Conservation (phyloP, 495 filamentous ascomycete genomes). For the Coniosporium apollinis region DNA sequence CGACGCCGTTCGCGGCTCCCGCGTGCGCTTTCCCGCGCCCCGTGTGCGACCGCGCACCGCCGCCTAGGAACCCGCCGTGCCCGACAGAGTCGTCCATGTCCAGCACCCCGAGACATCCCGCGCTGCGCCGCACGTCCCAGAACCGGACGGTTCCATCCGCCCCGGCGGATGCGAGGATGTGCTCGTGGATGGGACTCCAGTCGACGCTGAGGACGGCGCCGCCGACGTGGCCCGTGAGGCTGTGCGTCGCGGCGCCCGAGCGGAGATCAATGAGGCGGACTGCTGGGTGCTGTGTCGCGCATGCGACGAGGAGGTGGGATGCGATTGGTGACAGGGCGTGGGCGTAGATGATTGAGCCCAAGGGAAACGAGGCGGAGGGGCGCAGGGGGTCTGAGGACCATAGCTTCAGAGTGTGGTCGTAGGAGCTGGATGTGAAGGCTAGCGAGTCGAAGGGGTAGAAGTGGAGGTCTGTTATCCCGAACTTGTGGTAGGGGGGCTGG, state of each 20-base stretch:
- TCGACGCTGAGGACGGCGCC: conserved; percentile 54
- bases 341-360: conserved; percentile 54
- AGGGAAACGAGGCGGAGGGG: conserved; percentile 47
- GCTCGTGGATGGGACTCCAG: conserved; percentile 64
- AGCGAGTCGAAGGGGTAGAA: conserved; percentile 79
- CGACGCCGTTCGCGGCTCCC: conserved; percentile 64
- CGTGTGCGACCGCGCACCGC: conserved; percentile 31
- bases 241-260: conserved; percentile 59
- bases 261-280: conserved; percentile 71
- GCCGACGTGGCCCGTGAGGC: conserved; percentile 54
- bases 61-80: conserved; percentile 29
- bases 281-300: conserved; percentile 62
- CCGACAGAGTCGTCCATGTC: conserved; percentile 72
- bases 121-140: conserved; percentile 67
- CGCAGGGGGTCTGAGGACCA: conserved; percentile 49
- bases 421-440: conserved; percentile 67
- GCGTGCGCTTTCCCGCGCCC: conserved; percentile 47
- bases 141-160: conserved; percentile 63
- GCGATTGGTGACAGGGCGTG: conserved; percentile 60
- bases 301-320: conserved; percentile 60
- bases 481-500: conserved; percentile 41
- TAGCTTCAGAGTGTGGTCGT: conserved; percentile 68
- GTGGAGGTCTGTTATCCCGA: conserved; percentile 65
- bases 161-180: conserved; percentile 63
- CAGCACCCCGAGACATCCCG: conserved; percentile 53